Conservation (phyloP, 2,329 filamentous ascomycete species). For the Piedraia hortae region DNA sequence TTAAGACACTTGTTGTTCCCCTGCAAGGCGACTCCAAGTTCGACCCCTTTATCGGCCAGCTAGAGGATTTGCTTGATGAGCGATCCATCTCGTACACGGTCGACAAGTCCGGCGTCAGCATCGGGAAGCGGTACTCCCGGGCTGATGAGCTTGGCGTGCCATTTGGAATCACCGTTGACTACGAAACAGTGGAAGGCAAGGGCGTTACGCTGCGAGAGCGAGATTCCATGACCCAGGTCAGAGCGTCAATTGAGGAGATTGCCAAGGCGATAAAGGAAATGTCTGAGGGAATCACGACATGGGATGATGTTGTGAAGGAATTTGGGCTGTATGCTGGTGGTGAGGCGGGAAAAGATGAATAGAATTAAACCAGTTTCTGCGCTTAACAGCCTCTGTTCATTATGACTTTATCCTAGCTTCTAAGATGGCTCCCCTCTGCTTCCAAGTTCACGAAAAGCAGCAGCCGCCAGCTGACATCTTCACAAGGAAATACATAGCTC, state of each 20-base stretch:
- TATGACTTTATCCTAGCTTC: too few species aligned
- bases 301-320: constrained; percentile 43
- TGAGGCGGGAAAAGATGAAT: too few species aligned
- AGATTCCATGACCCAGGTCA: constrained; percentile 74
- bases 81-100: constrained; percentile 59
- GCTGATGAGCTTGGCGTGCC: constrained; percentile 93
- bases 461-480: too few species aligned
- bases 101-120: constrained; percentile 72
- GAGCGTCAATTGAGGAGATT: constrained; percentile 56
- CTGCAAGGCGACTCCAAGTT: constrained; percentile 61
- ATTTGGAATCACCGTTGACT: constrained; percentile 81
- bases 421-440: too few species aligned
- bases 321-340: too few species aligned
- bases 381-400: too few species aligned
- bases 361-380: too few species aligned
- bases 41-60: constrained; percentile 41
- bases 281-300: constrained; percentile 33
- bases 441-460: too few species aligned
- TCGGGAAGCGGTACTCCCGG: constrained; percentile 80
- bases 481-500: too few species aligned
- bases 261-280: constrained; percentile 41
- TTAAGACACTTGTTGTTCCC: constrained; percentile 79
- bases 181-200: constrained; percentile 73
- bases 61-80: constrained; percentile 50
- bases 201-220: constrained; percentile 72